Evolutionary conservation across 1,139 yeast species (phyloP).

Genomic region (Hansenula lynferdii): DNA sequence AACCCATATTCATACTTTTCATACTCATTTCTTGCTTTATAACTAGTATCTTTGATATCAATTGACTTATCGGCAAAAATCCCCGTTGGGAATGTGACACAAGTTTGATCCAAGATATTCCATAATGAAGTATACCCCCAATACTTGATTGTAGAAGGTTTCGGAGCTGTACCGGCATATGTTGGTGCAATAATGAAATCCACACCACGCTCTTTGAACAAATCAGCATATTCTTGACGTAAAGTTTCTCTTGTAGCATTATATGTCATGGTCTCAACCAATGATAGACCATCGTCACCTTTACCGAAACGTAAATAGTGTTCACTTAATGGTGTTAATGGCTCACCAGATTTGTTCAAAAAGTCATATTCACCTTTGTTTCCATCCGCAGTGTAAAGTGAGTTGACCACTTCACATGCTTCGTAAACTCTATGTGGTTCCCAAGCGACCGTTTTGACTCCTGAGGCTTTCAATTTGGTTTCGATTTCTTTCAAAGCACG

Average conservation of each 20-base stretch:
- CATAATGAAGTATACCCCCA: conserved; percentile 77
- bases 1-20: conserved; percentile 22
- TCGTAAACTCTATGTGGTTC: conserved; percentile 46
- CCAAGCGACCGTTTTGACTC: conserved; percentile 43
- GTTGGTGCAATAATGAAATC: conserved; percentile 69
- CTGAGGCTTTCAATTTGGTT: conserved; percentile 35
- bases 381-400: conserved; percentile 47
- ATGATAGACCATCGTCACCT: conserved; percentile 41
- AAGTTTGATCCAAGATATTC: conserved; percentile 61
- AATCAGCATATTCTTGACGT: conserved; percentile 50
- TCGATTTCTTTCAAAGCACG: conserved; percentile 40
- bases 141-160: conserved; percentile 56
- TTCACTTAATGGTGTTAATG: conserved; percentile 52
- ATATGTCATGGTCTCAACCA: conserved; percentile 44
- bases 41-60: conserved; percentile 25
- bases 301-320: conserved; percentile 56
- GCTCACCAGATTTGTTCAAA: conserved; percentile 62
- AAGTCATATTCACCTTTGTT: conserved; percentile 47
- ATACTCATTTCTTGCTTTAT: conserved; percentile 19
- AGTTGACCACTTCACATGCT: conserved; percentile 46
- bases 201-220: conserved; percentile 48
- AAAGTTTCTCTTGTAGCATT: conserved; percentile 47
- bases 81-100: conserved; percentile 58
- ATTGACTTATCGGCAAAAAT: conserved; percentile 42
- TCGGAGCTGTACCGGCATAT: conserved; percentile 70